Evolutionary conservation across 495 filamentous ascomycete species (phyloP).

Genomic region (Daldinia concentrica): DNA sequence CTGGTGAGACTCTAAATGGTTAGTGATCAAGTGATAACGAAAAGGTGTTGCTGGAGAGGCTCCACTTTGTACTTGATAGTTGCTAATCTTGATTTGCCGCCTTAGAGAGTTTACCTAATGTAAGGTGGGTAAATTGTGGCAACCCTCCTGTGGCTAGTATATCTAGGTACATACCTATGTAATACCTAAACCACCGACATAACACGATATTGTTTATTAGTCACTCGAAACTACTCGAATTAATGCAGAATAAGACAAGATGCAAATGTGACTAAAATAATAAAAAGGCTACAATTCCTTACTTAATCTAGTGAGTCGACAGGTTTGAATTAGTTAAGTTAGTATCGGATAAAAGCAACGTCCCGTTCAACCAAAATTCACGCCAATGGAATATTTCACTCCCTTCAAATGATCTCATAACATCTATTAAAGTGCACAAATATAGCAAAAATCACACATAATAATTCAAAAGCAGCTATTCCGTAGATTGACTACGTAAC

Average conservation of each 20-base stretch:
- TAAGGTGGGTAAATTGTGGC: constrained; percentile 11
- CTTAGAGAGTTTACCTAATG: neutral
- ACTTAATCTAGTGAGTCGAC: too few species aligned
- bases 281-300: too few species aligned
- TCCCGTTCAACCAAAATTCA: too few species aligned
- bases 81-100: constrained; percentile 7
- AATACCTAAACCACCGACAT: too few species aligned
- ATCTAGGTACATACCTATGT: too few species aligned
- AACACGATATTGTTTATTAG: neutral
- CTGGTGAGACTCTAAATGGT: constrained; percentile 21
- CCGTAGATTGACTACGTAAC: constrained; percentile 34
- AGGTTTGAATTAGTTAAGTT: too few species aligned
- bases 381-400: neutral
- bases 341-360: too few species aligned
- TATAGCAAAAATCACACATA: neutral
- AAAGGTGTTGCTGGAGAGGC: neutral
- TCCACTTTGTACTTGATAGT: constrained; percentile 4
- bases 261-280: too few species aligned
- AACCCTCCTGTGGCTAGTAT: constrained; percentile 17
- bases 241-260: neutral
- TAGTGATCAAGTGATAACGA: constrained; percentile 24
- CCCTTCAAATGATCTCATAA: neutral
- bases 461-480: constrained; percentile 6
- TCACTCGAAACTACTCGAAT: neutral
- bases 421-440: neutral